Evolutionary conservation across 208 protist genomes (phyloP).

Genomic region (Trypanosoma cruzi): DNA sequence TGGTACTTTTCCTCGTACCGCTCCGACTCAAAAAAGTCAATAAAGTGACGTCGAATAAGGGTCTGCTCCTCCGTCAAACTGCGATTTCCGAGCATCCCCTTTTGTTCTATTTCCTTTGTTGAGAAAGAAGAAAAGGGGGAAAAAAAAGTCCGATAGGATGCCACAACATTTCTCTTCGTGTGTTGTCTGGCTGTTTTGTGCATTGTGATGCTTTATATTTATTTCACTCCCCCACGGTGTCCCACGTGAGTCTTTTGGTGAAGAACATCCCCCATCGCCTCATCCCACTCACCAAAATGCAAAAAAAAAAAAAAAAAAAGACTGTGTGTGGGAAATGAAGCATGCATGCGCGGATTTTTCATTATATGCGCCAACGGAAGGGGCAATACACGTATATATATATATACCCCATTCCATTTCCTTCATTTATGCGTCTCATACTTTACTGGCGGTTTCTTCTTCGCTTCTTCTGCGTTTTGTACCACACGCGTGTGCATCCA

Average conservation of each 20-base stretch:
- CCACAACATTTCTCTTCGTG: neutral
- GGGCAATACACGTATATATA: too few relatives aligned
- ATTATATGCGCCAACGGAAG: too few relatives aligned
- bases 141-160: neutral
- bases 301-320: constrained; percentile 18
- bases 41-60: constrained; percentile 85
- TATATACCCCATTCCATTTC: neutral
- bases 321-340: too few relatives aligned
- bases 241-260: neutral
- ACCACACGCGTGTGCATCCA: neutral
- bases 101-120: neutral
- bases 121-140: neutral
- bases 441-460: neutral
- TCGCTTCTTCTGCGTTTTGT: constrained; percentile 6
- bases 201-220: neutral
- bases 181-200: neutral
- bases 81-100: constrained; percentile 69
- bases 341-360: too few relatives aligned
- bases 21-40: constrained; percentile 91
- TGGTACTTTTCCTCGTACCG: constrained; percentile 87
- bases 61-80: constrained; percentile 90
- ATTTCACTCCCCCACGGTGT: neutral
- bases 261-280: neutral
- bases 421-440: neutral
- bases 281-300: neutral